These are phyloP conservation scores for Artomyces pyxidatus DNA, from an alignment of 768 basidiomycete genomes.

Conservation along the genomic window DNA sequence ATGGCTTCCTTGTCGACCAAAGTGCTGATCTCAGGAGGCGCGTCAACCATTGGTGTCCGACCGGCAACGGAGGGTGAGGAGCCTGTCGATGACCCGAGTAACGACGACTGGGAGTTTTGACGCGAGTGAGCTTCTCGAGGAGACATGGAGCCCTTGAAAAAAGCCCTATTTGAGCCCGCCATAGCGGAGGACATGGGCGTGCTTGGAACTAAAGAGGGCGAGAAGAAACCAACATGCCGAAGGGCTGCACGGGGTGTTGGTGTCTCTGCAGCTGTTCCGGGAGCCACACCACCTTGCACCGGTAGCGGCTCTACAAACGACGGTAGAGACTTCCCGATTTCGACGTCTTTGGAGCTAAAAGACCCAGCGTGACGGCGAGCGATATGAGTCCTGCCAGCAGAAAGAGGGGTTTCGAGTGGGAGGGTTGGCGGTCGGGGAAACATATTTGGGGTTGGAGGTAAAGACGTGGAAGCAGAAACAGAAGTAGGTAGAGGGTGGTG, in stretches of 20 bases:
- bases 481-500: constrained; percentile 16
- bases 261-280: constrained; percentile 17
- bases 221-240: constrained; percentile 16
- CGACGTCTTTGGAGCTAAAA: constrained; percentile 87
- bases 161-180: not conserved
- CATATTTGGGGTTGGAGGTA: constrained; percentile 8
- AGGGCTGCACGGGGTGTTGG: constrained; percentile 21
- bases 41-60: constrained; percentile 34
- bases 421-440: constrained; percentile 21
- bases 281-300: constrained; percentile 39
- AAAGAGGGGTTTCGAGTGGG: constrained; percentile 20
- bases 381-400: constrained; percentile 31
- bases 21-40: constrained; percentile 47
- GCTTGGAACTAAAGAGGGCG: constrained; percentile 1
- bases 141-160: constrained; percentile 3
- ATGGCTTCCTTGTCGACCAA: constrained; percentile 74
- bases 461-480: constrained; percentile 18
- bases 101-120: constrained; percentile 35
- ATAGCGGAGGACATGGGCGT: too few relatives aligned
- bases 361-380: constrained; percentile 87
- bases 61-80: constrained; percentile 30
- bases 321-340: constrained; percentile 74
- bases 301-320: constrained; percentile 41
- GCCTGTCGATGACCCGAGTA: constrained; percentile 32
- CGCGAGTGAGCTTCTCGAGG: constrained; percentile 29